Base-by-base conservation (phyloP, 352 stramenopile genomes). In the Thalassiosira mediterranea region DNA sequence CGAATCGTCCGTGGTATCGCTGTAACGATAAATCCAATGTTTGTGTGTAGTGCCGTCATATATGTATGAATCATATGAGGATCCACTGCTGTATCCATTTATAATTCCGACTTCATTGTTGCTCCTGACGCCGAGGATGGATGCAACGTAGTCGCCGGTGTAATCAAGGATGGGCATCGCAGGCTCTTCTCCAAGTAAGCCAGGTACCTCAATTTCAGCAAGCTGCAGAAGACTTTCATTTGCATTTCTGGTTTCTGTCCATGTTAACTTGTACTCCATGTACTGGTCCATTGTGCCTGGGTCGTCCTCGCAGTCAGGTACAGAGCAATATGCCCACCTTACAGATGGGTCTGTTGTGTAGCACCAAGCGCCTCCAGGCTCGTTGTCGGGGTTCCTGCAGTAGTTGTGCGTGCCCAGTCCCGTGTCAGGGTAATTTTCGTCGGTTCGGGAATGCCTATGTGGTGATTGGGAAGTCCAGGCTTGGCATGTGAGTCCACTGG, bases 221-320 rank as follows among this genome's bases (percentile, higher is more conserved):
- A 79, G 15, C 29, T 67, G 42, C 32, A 75, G 42, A 2, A 13
- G 8, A 17, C 32, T 0, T 58, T 34, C 7, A 1, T 28, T 32
- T 3, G 37, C 17, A 53, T 25, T 28, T 59, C 72, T 72, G 38
- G 66, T 69, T 7, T 7, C 34, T 42, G 57, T 79, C 61, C 61
- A 80, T 49, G 71, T 76, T 19, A 80, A 71, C 38, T 71, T 80
- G 47, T 80, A 80, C 54, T 80, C 71, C n/a, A n/a, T n/a, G 40
- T 71, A 80, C 63, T 72, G 31, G 15, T 54, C 38, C 38, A 71
- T 48, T 3, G 29, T 49, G 28, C 5, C 8, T 37, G 59, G 59
- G 34, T 13, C 34, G 7, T 13, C 34, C 34, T 42, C 34, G 13
- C n/a, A n/a, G n/a, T n/a, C n/a, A n/a, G n/a, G n/a, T n/a, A n/a